Conservation (phyloP, 2,329 filamentous ascomycete genomes). For the Apiospora koreana region DNA sequence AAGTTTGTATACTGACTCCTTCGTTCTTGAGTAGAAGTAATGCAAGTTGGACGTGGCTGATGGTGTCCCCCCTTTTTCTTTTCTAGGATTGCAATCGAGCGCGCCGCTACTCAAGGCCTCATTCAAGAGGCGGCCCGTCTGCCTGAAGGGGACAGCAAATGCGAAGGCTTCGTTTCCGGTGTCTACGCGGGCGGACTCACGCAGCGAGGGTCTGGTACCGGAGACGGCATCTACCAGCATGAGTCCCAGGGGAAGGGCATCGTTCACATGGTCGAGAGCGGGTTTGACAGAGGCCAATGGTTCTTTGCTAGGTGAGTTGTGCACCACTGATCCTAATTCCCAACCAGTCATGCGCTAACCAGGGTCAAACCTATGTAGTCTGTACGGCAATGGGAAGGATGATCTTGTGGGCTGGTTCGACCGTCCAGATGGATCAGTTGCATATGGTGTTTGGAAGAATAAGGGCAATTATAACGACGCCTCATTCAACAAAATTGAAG, state of each 20-base stretch:
- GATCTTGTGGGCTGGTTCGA: conserved; percentile 27
- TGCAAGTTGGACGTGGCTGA: neutral
- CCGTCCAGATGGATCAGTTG: conserved; percentile 28
- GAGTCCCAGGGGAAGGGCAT: conserved; percentile 19
- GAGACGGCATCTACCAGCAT: conserved; percentile 33
- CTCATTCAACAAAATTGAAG: conserved; percentile 20
- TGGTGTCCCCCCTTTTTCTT: neutral
- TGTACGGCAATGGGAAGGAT: conserved; percentile 15
- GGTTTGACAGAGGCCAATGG: conserved; percentile 26
- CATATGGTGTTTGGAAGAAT: conserved; percentile 15
- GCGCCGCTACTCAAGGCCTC: conserved; percentile 13
- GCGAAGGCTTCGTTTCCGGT: conserved; percentile 25
- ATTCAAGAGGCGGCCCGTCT: conserved; percentile 6
- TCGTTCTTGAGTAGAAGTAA: neutral
- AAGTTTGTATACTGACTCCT: too few species aligned
- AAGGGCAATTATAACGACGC: conserved; percentile 13
- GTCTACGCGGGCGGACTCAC: conserved; percentile 25
- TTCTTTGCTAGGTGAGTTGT: conserved; percentile 19
- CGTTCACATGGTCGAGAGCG: conserved; percentile 20
- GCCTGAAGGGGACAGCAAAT: conserved; percentile 16
- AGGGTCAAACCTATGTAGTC: neutral
- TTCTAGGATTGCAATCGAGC: conserved; percentile 8
- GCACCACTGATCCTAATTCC: too few species aligned
- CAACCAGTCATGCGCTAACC: neutral
- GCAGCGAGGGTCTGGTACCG: conserved; percentile 28